phyloP scores from a whole-genome alignment of 2,329 filamentous ascomycete genomes.

The Zymoseptoria ardabiliae region DNA sequence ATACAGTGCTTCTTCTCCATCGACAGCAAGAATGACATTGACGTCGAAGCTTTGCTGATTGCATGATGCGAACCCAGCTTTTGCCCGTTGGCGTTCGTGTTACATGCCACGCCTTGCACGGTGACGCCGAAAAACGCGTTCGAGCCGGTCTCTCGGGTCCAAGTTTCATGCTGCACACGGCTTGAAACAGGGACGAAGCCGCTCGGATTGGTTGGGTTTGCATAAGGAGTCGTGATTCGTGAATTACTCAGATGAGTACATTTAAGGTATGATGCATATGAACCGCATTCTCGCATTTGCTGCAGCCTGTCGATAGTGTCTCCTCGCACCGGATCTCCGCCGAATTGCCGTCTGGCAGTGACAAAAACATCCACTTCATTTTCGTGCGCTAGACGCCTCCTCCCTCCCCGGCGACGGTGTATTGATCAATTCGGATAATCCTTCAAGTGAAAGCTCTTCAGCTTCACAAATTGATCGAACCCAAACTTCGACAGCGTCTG shows the following conservation, averaged over 20 bases:
- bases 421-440: conserved; percentile 58
- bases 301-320: background rate
- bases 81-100: background rate
- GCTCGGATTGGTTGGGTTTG: background rate
- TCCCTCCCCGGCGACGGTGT: too few relatives aligned
- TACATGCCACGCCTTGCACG: background rate
- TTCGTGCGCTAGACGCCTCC: too few relatives aligned
- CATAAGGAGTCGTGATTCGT: too few relatives aligned
- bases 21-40: background rate
- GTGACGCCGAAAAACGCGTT: background rate
- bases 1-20: background rate
- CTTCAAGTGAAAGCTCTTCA: conserved; percentile 94
- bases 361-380: too few relatives aligned
- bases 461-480: conserved; percentile 91
- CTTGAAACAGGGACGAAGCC: background rate
- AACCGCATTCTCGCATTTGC: background rate
- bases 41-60: background rate
- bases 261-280: background rate
- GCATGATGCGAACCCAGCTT: background rate
- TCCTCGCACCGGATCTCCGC: background rate
- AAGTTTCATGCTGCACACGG: background rate
- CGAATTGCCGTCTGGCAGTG: too few relatives aligned
- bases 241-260: too few relatives aligned
- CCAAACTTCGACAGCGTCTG: conserved; percentile 83
- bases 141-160: background rate